These are phyloP conservation scores for Akanthomyces muscarius DNA, from an alignment of 2,329 filamentous ascomycete genomes.

Conservation along the genomic window DNA sequence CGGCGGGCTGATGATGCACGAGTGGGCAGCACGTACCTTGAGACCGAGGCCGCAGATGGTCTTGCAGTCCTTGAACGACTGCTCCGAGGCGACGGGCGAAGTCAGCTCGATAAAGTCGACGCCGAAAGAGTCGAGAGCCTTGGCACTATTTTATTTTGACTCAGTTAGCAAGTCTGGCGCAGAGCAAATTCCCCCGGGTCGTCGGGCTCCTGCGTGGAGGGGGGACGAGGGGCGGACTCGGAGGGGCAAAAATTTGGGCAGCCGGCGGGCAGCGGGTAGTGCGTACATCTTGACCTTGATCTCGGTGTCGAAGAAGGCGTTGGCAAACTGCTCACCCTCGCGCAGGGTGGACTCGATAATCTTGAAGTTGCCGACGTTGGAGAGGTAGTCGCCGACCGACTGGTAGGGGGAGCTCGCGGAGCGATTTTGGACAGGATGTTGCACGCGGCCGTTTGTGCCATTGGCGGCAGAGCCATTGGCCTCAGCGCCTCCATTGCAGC, in stretches of 20 bases:
- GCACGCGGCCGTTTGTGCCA: background rate
- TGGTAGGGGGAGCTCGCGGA: conserved; percentile 47
- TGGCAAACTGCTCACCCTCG: conserved; percentile 75
- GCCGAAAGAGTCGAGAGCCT: conserved; percentile 49
- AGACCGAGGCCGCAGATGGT: conserved; percentile 91
- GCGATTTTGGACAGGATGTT: background rate
- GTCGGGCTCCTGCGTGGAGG: background rate
- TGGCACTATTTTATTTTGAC: background rate
- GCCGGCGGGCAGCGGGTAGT: no score
- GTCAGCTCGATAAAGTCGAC: conserved; percentile 93
- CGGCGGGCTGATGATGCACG: background rate
- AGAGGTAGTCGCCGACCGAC: conserved; percentile 71
- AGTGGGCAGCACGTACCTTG: conserved; percentile 49
- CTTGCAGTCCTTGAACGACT: conserved; percentile 82
- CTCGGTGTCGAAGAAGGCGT: conserved; percentile 67
- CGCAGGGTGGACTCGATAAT: conserved; percentile 64
- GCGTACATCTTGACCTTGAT: conserved; percentile 12
- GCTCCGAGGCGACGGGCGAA: conserved; percentile 76
- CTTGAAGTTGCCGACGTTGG: conserved; percentile 25
- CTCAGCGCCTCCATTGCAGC: background rate
- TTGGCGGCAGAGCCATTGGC: background rate
- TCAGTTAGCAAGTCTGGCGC: conserved; percentile 39
- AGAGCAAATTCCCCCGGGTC: background rate
- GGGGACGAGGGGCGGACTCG: background rate
- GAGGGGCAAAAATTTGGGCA: background rate